Base-by-base conservation (phyloP, 1,139 yeast species). In the Eremothecium coryli region DNA sequence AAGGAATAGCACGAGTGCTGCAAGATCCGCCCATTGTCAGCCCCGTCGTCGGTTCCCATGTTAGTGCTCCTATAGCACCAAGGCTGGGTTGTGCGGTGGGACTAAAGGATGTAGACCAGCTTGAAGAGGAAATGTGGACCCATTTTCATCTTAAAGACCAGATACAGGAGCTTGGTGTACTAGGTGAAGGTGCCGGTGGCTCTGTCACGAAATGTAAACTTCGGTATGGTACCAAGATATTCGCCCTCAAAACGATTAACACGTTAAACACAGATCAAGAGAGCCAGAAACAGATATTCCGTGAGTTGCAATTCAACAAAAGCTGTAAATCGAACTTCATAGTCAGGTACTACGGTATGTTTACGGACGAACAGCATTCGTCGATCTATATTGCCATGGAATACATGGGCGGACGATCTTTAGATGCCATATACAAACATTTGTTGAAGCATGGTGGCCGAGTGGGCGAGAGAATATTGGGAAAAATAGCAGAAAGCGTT, bases 121-220 rank as follows among this genome's bases (percentile, higher is more conserved):
- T 88, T 36, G 77, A 78, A 20, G 88, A 82, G 29, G 77, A 73
- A 16, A 88, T 80, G 39, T 88, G 97, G 96, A 71, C 73, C 43
- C 49, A 58, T 9, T 65, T 79, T 3, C 81, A 82, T 18, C 66
- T 73, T 39, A 61, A 66, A 22, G 72, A 71, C 28, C 68, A 70
- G 25, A 80, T 84, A 31, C 62, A 69, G 5, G 81, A 78, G 35
- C 48, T 86, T 26, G 76, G 76, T 21, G 68, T 74, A 26, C 60
- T 90, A 12, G 98, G 98, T 12, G 97, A 90, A 62, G 98, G 98
- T 11, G 81, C 82, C 29, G 95, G 96, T 8, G 98, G 98, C 1
- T 70, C 85, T 13, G 98, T 90, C 8, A 70, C 80, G 16, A 75
- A 84, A 52, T 90, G 97, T 57, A 65, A 62, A 43, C 62, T 80